These are phyloP conservation scores for Euphorbia tirucalli DNA, from an alignment of 345 rosid species.

Conservation along the genomic window DNA sequence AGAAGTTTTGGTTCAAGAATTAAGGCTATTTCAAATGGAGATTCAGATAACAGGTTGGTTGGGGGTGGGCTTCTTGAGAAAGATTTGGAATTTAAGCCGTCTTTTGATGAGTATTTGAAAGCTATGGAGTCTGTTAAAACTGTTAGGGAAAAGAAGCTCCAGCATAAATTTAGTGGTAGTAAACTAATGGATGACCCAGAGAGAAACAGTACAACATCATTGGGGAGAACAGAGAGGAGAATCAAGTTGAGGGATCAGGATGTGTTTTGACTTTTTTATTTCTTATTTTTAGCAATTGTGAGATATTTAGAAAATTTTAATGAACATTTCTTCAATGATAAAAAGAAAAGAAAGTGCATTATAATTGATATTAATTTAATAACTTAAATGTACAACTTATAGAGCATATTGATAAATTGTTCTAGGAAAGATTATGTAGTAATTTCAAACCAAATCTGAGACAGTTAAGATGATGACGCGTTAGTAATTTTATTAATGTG, in stretches of 20 bases:
- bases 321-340: too few relatives aligned
- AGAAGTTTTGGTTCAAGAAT: slow-evolving; percentile 34
- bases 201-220: slow-evolving; percentile 11
- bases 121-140: slow-evolving; percentile 70
- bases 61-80: slow-evolving; percentile 40
- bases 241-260: slow-evolving; percentile 31
- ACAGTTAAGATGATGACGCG: too few relatives aligned
- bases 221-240: slow-evolving; percentile 23
- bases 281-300: slow-evolving; percentile 3
- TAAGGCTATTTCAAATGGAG: slow-evolving; percentile 24
- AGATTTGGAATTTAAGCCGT: slow-evolving; percentile 65
- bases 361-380: too few relatives aligned
- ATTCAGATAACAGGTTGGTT: slow-evolving; percentile 20
- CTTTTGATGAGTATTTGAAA: slow-evolving; percentile 73
- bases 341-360: too few relatives aligned
- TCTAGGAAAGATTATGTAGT: too few relatives aligned
- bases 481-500: too few relatives aligned
- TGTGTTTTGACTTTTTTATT: too few relatives aligned
- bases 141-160: slow-evolving; percentile 41
- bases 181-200: slow-evolving; percentile 25
- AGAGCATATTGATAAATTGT: too few relatives aligned
- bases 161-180: too few relatives aligned
- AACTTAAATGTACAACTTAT: too few relatives aligned
- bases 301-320: too few relatives aligned
- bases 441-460: too few relatives aligned